phyloP scores from a whole-genome alignment of 1,284 basidiomycete species.

The Amylostereum areolatum region DNA sequence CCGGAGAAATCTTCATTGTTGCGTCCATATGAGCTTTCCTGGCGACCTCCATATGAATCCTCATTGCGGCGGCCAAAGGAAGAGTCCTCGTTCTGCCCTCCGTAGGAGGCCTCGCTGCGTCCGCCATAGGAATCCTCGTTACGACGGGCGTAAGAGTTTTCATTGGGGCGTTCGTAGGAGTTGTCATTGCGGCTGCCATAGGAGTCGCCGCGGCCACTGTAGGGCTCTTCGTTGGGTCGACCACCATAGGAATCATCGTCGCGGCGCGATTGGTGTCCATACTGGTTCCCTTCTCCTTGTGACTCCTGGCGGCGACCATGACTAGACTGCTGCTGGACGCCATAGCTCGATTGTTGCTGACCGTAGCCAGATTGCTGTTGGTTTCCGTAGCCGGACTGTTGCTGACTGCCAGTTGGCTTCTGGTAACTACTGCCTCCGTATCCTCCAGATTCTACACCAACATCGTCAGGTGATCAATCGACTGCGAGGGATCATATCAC shows the following conservation, averaged over 20 bases:
- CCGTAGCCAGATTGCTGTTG: background rate
- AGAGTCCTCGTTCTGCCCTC: background rate
- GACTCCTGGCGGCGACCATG: background rate
- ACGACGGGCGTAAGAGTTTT: background rate
- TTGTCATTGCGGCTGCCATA: background rate
- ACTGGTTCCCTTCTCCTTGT: background rate
- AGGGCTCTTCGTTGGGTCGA: background rate
- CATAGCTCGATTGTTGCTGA: background rate
- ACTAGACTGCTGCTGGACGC: background rate
- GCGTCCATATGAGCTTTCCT: slow-evolving; percentile 2
- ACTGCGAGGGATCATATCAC: background rate
- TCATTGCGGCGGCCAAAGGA: slow-evolving; percentile 1
- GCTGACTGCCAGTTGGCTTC: background rate
- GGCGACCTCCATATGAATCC: background rate
- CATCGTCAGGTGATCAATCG: slow-evolving; percentile 1
- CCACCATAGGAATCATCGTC: background rate
- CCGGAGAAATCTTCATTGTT: slow-evolving; percentile 6
- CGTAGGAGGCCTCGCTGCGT: background rate
- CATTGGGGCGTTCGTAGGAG: background rate
- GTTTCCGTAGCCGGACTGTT: background rate
- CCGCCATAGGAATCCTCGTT: background rate
- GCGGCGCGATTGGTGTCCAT: background rate
- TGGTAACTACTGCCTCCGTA: background rate
- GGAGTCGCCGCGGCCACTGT: background rate
- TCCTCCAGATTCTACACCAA: background rate